A percentile compares a stretch with the other conserved stretches of the same genome.
phyloP scores from a whole-genome alignment of 169 alveolate genomes.

The Hepatocystis sp. region DNA sequence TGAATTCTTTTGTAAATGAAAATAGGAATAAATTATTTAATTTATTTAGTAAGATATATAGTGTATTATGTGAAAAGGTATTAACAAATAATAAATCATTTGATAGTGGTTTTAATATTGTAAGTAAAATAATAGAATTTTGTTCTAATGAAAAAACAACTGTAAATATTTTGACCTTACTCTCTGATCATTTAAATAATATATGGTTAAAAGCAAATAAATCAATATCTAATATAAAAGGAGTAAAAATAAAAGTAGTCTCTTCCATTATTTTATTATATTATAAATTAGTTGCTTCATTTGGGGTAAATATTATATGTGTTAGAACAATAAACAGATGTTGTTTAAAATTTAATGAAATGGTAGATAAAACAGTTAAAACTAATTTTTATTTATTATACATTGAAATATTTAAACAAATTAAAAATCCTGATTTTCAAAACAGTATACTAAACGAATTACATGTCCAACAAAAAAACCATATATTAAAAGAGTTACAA shows the following conservation, averaged over 20 bases:
- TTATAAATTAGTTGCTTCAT: slow-evolving; percentile 21
- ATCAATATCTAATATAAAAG: slow-evolving; percentile 43
- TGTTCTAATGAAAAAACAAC: slow-evolving; percentile 58
- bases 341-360: slow-evolving; percentile 61
- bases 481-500: slow-evolving; percentile 61
- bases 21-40: slow-evolving; percentile 30
- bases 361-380: slow-evolving; percentile 64
- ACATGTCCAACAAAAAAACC: slow-evolving; percentile 49
- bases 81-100: slow-evolving; percentile 44
- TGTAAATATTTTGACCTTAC: slow-evolving; percentile 14
- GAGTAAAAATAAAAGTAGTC: slow-evolving; percentile 49
- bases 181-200: slow-evolving; percentile 34
- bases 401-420: slow-evolving; percentile 28
- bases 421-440: slow-evolving; percentile 45
- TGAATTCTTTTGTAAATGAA: slow-evolving; percentile 47
- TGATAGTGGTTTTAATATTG: slow-evolving; percentile 62
- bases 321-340: slow-evolving; percentile 56
- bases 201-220: slow-evolving; percentile 44
- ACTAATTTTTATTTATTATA: slow-evolving; percentile 51
- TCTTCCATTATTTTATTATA: slow-evolving; percentile 19
- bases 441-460: slow-evolving; percentile 45
- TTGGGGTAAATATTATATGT: slow-evolving; percentile 43
- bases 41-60: slow-evolving; percentile 30
- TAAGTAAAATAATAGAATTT: slow-evolving; percentile 44
- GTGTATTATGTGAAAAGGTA: slow-evolving; percentile 38